A percentile compares a stretch with the other conserved stretches of the same genome.
Conservation (phyloP, 192 early-diverging fungal species). For the Mortierella alpina region DNA sequence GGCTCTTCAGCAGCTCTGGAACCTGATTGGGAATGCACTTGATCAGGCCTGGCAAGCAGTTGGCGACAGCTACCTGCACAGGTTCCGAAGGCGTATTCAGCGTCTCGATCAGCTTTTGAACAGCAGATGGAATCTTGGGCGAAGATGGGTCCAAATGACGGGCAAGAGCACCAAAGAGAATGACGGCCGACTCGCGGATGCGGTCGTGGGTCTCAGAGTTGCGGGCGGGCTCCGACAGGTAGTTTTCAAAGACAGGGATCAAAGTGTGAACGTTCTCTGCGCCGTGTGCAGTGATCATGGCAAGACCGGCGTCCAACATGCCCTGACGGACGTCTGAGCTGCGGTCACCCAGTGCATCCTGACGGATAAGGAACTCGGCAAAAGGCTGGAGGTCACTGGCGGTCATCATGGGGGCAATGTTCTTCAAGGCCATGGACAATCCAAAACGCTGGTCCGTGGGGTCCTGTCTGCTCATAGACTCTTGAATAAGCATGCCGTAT, state of each 20-base stretch:
- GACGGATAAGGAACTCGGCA: conserved; percentile 81
- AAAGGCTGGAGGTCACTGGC: conserved; percentile 66
- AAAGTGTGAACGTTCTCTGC: conserved; percentile 72
- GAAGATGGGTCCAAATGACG: conserved; percentile 83
- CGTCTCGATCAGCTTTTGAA: conserved; percentile 89
- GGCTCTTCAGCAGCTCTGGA: conserved; percentile 64
- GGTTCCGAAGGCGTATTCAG: conserved; percentile 93
- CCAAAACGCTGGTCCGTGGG: conserved; percentile 85
- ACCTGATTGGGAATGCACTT: conserved; percentile 76
- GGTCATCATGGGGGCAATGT: conserved; percentile 71
- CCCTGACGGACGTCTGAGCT: conserved; percentile 77
- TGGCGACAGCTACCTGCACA: conserved; percentile 93
- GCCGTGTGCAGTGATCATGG: conserved; percentile 79
- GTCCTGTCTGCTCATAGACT: conserved; percentile 84
- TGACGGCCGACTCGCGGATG: conserved; percentile 92
- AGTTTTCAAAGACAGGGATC: conserved; percentile 81
- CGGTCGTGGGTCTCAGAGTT: conserved; percentile 83
- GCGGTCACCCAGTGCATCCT: conserved; percentile 88
- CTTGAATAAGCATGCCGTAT: conserved; percentile 89
- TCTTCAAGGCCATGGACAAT: conserved; percentile 78
- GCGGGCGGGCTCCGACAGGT: conserved; percentile 76
- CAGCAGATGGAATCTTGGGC: conserved; percentile 79
- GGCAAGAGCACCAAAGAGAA: conserved; percentile 91
- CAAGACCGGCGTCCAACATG: conserved; percentile 90
- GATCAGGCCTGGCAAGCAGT: conserved; percentile 93